Evolutionary conservation across 257 asterid species (phyloP).

Genomic region (Striga asiatica): DNA sequence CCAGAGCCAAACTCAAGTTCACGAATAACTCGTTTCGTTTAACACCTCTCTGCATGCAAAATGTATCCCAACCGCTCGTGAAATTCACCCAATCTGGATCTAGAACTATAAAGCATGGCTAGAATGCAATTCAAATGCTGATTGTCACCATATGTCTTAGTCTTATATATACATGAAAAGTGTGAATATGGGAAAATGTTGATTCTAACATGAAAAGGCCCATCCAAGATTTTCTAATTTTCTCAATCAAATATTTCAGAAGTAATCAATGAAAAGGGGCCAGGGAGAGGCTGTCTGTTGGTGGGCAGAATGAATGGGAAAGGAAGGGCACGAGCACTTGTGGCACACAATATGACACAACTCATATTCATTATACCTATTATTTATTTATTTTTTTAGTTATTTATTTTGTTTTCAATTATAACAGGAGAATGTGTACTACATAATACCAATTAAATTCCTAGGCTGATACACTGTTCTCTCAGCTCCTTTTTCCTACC

Average conservation of each 20-base stretch:
- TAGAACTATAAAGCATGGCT: too few relatives aligned
- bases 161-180: too few relatives aligned
- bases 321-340: slow-evolving; percentile 15
- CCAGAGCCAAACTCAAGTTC: too few relatives aligned
- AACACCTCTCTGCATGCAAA: too few relatives aligned
- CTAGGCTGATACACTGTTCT: neutral
- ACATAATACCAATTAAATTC: neutral
- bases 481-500: neutral
- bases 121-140: too few relatives aligned
- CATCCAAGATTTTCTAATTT: neutral
- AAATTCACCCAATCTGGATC: too few relatives aligned
- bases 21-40: too few relatives aligned
- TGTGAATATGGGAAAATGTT: neutral
- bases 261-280: slow-evolving; percentile 8
- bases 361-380: neutral
- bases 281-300: slow-evolving; percentile 32
- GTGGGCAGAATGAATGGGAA: slow-evolving; percentile 21
- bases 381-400: too few relatives aligned
- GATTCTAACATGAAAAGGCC: neutral
- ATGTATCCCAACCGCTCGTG: too few relatives aligned
- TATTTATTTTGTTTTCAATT: neutral
- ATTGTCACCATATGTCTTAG: too few relatives aligned
- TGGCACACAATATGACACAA: slow-evolving; percentile 27
- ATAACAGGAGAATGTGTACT: neutral
- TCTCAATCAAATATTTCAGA: neutral